phyloP scores from a whole-genome alignment of 306 rosid genomes.

The Vigna mungo region DNA sequence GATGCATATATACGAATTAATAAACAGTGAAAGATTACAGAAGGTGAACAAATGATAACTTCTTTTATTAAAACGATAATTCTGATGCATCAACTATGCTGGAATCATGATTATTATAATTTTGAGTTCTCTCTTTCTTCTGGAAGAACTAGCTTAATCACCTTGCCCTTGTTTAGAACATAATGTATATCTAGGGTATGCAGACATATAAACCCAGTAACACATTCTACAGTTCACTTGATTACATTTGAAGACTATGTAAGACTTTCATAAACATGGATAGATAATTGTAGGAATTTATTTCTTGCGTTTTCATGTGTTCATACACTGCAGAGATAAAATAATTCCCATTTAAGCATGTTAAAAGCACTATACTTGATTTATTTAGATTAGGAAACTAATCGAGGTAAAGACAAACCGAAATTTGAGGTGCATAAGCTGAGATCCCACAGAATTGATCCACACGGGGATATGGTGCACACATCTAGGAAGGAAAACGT shows the following conservation, averaged over 20 bases:
- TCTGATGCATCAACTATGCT: too few species aligned
- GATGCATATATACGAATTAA: constrained; percentile 40
- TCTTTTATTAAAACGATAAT: too few species aligned
- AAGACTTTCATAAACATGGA: constrained; percentile 30
- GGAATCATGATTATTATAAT: too few species aligned
- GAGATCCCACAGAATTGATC: constrained; percentile 77
- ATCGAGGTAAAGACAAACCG: constrained; percentile 61
- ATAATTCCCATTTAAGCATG: constrained; percentile 35
- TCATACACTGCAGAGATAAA: constrained; percentile 3
- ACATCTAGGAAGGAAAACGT: constrained; percentile 52
- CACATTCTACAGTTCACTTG: constrained; percentile 2
- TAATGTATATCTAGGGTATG: neutral
- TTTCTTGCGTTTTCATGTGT: constrained; percentile 34
- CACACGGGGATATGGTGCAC: constrained; percentile 64
- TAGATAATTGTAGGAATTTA: neutral
- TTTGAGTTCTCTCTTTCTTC: neutral
- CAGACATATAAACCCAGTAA: constrained; percentile 1
- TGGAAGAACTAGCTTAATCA: neutral
- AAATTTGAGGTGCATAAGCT: constrained; percentile 67
- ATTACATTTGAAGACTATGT: neutral
- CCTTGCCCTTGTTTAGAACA: constrained; percentile 12
- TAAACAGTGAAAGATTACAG: constrained; percentile 5
- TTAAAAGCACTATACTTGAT: neutral
- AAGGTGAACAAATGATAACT: constrained; percentile 15
- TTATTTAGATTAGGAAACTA: constrained; percentile 35